A percentile compares a stretch with the other conserved stretches of the same genome.
Evolutionary conservation across 768 basidiomycete species (phyloP).

Genomic region (Boletus vermiculosoides): DNA sequence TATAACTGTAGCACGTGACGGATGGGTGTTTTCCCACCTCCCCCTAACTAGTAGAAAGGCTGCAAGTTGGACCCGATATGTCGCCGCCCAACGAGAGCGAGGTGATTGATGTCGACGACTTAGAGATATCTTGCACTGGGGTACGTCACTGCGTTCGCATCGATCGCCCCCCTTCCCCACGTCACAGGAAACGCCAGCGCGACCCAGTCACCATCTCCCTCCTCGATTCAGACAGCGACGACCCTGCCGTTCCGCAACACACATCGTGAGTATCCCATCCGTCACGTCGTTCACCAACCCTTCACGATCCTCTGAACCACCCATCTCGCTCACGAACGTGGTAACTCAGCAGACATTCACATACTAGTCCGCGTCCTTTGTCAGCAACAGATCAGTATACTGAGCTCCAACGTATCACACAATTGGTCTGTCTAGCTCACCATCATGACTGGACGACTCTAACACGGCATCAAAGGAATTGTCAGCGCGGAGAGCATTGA

Average conservation of each 20-base stretch:
- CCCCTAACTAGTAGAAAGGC: not conserved
- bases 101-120: constrained; percentile 30
- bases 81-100: constrained; percentile 6
- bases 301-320: not conserved
- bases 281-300: not conserved
- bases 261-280: constrained; percentile 5
- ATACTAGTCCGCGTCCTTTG: not conserved
- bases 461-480: constrained; percentile 25
- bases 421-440: constrained; percentile 13
- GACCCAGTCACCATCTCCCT: constrained; percentile 12
- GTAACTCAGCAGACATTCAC: not conserved
- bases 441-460: not conserved
- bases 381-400: constrained; percentile 9
- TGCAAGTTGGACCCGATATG: not conserved
- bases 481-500: constrained; percentile 10
- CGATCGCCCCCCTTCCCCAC: constrained; percentile 14
- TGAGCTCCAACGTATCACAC: constrained; percentile 26
- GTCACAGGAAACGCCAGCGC: constrained; percentile 10
- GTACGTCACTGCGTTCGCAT: constrained; percentile 15
- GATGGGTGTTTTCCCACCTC: not conserved
- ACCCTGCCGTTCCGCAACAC: not conserved
- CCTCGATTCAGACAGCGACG: constrained; percentile 17
- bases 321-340: not conserved
- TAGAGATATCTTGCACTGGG: constrained; percentile 21
- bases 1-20: constrained; percentile 12